Evolutionary conservation across 805 yeast species (phyloP).

Genomic region (Yarrowia sp.): DNA sequence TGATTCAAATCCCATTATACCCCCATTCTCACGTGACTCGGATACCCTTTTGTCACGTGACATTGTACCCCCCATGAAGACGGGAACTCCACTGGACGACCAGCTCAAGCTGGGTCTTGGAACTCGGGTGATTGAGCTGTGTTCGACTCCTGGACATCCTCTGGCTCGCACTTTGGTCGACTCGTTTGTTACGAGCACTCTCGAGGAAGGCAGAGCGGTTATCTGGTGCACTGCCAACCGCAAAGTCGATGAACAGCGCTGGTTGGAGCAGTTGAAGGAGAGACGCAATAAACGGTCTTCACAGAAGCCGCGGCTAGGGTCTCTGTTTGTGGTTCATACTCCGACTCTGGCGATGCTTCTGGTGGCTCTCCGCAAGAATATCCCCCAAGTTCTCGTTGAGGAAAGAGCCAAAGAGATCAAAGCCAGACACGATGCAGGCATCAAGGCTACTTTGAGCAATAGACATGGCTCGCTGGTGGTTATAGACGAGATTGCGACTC

Average conservation of each 20-base stretch:
- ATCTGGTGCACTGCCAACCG: slow-evolving; percentile 24
- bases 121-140: slow-evolving; percentile 9
- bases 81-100: slow-evolving; percentile 14
- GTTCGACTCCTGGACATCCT: slow-evolving; percentile 28
- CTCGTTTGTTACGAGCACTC: slow-evolving; percentile 9
- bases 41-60: not conserved
- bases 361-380: slow-evolving; percentile 13
- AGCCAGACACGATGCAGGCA: not conserved
- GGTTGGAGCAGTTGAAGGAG: slow-evolving; percentile 1
- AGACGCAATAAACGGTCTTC: not conserved
- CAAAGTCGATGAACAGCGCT: not conserved
- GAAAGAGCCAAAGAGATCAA: slow-evolving; percentile 18
- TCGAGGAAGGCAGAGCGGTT: slow-evolving; percentile 12
- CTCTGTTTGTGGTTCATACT: slow-evolving; percentile 11
- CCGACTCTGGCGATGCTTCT: slow-evolving; percentile 21
- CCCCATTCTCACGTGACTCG: no score
- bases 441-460: not conserved
- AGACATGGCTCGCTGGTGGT: slow-evolving; percentile 23
- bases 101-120: slow-evolving; percentile 18
- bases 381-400: not conserved
- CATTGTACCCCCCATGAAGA: not conserved
- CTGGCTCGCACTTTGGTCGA: slow-evolving; percentile 17
- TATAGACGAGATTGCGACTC: slow-evolving; percentile 19
- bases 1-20: not conserved
- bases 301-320: not conserved